phyloP scores from a whole-genome alignment of 1,284 basidiomycete genomes.

The Schizophyllum commune region DNA sequence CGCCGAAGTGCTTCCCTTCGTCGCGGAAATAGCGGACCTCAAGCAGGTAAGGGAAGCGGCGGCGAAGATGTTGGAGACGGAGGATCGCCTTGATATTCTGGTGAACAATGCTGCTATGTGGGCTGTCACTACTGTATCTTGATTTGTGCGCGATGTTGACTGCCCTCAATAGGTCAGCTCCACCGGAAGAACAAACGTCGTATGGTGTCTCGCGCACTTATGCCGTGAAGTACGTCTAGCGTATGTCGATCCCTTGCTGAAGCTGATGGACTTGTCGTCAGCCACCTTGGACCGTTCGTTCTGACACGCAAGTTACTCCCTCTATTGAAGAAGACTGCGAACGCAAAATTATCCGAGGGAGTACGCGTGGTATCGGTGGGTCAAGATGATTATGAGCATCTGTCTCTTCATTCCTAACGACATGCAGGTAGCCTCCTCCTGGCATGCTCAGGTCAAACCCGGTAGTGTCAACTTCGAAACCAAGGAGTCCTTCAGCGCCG shows the following conservation, averaged over 20 bases:
- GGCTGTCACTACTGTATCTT: conserved; percentile 14
- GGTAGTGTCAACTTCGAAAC: conserved; percentile 3
- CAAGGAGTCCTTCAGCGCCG: conserved; percentile 6
- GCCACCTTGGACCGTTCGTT: conserved; percentile 24
- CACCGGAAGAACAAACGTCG: conserved; percentile 7
- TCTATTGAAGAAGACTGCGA: conserved; percentile 20
- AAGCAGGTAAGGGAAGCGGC: conserved; percentile 1
- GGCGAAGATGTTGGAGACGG: neutral
- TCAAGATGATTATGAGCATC: neutral
- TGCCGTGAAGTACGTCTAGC: conserved; percentile 17
- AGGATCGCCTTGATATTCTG: conserved; percentile 11
- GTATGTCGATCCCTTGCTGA: neutral
- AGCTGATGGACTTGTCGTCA: conserved; percentile 5
- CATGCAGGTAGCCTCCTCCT: conserved; percentile 5
- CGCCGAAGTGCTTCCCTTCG: neutral
- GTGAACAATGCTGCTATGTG: conserved; percentile 12
- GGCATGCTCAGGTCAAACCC: conserved; percentile 1
- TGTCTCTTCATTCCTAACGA: neutral
- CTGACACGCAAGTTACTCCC: conserved; percentile 23
- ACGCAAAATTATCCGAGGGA: conserved; percentile 15
- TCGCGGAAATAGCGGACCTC: neutral
- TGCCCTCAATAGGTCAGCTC: neutral
- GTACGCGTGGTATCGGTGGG: conserved; percentile 24
- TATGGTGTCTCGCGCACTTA: conserved; percentile 18
- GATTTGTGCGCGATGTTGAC: neutral